phyloP scores from a whole-genome alignment of 164 flowering plant genomes.

The Berberis vulgaris region DNA sequence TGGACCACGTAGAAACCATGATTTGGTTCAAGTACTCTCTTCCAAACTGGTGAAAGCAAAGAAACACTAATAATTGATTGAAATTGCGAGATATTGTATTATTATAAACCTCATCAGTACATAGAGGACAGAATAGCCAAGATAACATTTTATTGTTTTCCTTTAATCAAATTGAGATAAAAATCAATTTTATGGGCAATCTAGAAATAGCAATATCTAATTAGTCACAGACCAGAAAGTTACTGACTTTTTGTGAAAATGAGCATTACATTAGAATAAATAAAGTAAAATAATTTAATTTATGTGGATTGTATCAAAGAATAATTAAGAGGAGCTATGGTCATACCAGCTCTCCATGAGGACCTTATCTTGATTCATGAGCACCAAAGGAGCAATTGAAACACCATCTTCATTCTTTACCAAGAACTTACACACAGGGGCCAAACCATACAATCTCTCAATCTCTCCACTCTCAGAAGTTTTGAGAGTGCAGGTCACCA shows the following conservation, averaged over 20 bases:
- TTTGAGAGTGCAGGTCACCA: neutral
- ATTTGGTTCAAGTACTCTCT: neutral
- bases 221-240: too few species aligned
- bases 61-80: neutral
- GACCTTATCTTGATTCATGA: neutral
- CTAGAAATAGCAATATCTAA: too few species aligned
- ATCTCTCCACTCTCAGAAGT: neutral
- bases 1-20: neutral
- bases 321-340: too few species aligned
- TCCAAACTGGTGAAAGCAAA: neutral
- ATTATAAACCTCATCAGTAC: too few species aligned
- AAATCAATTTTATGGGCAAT: too few species aligned
- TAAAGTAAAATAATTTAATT: neutral
- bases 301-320: neutral
- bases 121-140: too few species aligned
- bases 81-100: neutral
- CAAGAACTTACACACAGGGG: neutral
- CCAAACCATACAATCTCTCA: neutral
- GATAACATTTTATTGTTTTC: too few species aligned
- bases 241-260: too few species aligned
- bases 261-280: too few species aligned
- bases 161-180: too few species aligned
- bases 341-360: too few species aligned
- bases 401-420: neutral
- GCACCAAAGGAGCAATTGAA: neutral